These are phyloP conservation scores for Phytopythium aichiense DNA, from an alignment of 352 stramenopile genomes.

Conservation along the genomic window DNA sequence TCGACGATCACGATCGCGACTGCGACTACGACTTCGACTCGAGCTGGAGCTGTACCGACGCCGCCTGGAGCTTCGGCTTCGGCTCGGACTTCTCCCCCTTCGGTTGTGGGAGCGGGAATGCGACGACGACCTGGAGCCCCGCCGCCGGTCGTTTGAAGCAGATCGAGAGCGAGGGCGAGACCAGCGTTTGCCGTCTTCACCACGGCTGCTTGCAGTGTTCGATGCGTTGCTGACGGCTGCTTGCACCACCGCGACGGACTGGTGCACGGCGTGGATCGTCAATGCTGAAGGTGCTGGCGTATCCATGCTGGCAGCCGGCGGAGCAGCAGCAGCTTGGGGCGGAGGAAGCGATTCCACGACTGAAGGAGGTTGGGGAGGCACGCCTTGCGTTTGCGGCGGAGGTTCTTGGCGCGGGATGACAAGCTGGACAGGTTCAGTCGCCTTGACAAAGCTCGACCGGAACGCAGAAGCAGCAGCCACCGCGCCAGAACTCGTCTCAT, in stretches of 20 bases:
- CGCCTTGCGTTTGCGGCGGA: not conserved
- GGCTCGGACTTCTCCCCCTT: conserved; percentile 3
- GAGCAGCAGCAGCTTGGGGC: not conserved
- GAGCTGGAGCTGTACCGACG: conserved; percentile 14
- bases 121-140: not conserved
- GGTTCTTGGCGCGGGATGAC: not conserved
- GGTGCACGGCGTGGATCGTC: not conserved
- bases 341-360: not conserved
- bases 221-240: not conserved
- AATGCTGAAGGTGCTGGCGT: not conserved
- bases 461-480: conserved; percentile 17
- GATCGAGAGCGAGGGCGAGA: not conserved
- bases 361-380: not conserved
- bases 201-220: not conserved
- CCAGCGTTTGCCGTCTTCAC: not conserved
- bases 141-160: not conserved
- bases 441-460: conserved; percentile 35
- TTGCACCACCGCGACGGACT: not conserved
- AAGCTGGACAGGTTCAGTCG: not conserved
- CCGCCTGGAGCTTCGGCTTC: conserved; percentile 15
- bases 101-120: conserved; percentile 8
- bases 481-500: not conserved
- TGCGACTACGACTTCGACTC: conserved; percentile 12
- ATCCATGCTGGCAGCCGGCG: not conserved
- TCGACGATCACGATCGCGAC: conserved; percentile 8